These are phyloP conservation scores for Irpex lacteus DNA, from an alignment of 1,284 basidiomycete genomes.

Conservation along the genomic window DNA sequence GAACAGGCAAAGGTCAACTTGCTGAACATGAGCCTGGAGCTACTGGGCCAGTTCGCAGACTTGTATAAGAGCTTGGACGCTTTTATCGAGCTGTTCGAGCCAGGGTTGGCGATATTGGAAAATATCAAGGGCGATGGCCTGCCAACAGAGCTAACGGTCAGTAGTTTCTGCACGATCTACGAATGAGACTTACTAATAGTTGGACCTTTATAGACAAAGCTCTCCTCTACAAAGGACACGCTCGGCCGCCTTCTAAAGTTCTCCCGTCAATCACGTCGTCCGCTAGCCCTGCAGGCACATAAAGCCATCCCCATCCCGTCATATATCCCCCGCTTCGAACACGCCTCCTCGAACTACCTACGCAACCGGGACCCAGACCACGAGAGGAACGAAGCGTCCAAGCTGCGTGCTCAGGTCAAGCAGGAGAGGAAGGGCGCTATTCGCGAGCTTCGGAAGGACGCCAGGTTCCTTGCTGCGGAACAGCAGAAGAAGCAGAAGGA, in stretches of 20 bases:
- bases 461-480: conserved; percentile 88
- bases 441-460: conserved; percentile 94
- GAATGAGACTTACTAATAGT: background rate
- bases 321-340: conserved; percentile 93
- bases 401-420: conserved; percentile 88
- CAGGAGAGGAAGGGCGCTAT: conserved; percentile 98
- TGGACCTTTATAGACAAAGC: conserved; percentile 16
- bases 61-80: conserved; percentile 78
- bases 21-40: conserved; percentile 56
- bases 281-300: conserved; percentile 88
- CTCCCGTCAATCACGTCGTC: conserved; percentile 67
- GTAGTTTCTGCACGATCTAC: conserved; percentile 17
- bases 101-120: conserved; percentile 60
- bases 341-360: conserved; percentile 76
- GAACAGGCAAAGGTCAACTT: conserved; percentile 71
- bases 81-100: conserved; percentile 82
- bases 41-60: conserved; percentile 68
- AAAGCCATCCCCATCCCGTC: conserved; percentile 95
- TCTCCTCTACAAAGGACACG: conserved; percentile 27
- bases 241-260: conserved; percentile 67
- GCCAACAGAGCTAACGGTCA: conserved; percentile 55
- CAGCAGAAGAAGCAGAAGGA: conserved; percentile 81
- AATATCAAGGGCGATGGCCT: conserved; percentile 49
- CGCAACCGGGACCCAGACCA: conserved; percentile 89
- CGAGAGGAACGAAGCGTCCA: conserved; percentile 85